Evolutionary conservation across 495 filamentous ascomycete genomes (phyloP).

Genomic region (Cryomyces minteri): DNA sequence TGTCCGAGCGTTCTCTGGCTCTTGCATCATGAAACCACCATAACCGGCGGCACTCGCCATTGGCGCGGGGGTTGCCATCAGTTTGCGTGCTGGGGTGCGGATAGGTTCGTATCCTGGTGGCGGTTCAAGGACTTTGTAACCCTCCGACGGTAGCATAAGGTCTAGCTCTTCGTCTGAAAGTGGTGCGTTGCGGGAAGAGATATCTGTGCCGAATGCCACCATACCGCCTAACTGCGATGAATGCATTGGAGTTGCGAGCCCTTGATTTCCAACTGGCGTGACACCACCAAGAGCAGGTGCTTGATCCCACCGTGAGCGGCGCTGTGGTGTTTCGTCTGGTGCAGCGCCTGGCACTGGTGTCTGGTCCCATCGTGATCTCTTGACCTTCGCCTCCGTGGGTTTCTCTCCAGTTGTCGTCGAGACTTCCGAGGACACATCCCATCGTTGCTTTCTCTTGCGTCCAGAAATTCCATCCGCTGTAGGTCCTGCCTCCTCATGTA

Average conservation of each 20-base stretch:
- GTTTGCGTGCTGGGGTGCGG: slow-evolving; percentile 53
- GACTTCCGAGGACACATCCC: slow-evolving; percentile 53
- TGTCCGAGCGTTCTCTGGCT: slow-evolving; percentile 61
- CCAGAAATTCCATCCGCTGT: slow-evolving; percentile 42
- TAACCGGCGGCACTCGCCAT: slow-evolving; percentile 41
- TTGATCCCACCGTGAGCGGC: slow-evolving; percentile 74
- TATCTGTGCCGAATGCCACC: slow-evolving; percentile 59
- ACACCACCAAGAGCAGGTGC: slow-evolving; percentile 47
- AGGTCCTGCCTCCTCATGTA: slow-evolving; percentile 51
- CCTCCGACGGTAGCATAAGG: slow-evolving; percentile 74
- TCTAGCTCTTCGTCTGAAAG: slow-evolving; percentile 91
- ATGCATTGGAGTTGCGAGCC: slow-evolving; percentile 73
- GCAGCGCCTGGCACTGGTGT: slow-evolving; percentile 44
- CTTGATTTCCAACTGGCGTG: slow-evolving; percentile 66
- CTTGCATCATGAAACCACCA: slow-evolving; percentile 95
- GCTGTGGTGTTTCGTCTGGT: slow-evolving; percentile 18
- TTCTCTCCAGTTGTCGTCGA: slow-evolving; percentile 17
- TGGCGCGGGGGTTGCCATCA: slow-evolving; percentile 56
- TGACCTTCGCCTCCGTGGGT: slow-evolving; percentile 38
- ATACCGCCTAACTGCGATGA: slow-evolving; percentile 45
- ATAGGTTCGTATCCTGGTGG: slow-evolving; percentile 88
- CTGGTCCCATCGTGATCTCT: slow-evolving; percentile 83
- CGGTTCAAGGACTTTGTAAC: slow-evolving; percentile 84
- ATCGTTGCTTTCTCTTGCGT: slow-evolving; percentile 80
- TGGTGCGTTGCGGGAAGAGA: slow-evolving; percentile 57